These are phyloP conservation scores for Boletales sp. DNA, from an alignment of 768 basidiomycete genomes.

Conservation along the genomic window DNA sequence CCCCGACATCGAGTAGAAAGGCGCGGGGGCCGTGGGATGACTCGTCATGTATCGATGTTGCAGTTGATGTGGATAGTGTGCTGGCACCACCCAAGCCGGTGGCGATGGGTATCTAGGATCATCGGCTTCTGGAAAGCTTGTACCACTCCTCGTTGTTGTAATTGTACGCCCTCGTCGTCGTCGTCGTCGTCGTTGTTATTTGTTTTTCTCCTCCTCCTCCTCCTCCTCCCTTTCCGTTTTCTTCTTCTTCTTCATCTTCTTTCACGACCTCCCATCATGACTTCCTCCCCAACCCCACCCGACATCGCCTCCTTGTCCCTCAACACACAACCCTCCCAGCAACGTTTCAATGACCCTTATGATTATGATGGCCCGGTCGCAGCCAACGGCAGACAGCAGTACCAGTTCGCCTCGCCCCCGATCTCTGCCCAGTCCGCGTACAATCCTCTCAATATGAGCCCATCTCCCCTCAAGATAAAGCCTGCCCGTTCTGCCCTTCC, in stretches of 20 bases:
- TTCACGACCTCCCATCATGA: conserved; percentile 52
- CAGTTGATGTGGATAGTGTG: conserved; percentile 45
- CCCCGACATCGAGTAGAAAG: conserved; percentile 16
- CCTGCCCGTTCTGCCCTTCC: conserved; percentile 66
- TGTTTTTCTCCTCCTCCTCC: background rate
- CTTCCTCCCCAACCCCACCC: conserved; percentile 62
- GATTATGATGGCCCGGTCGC: conserved; percentile 67
- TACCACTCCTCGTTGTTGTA: background rate
- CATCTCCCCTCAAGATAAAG: conserved; percentile 76
- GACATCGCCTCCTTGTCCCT: conserved; percentile 78
- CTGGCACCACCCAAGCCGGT: conserved; percentile 46
- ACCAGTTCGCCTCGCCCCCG: conserved; percentile 62
- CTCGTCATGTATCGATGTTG: conserved; percentile 40
- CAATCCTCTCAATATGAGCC: conserved; percentile 52
- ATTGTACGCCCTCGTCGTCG: background rate
- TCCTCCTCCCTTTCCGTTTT: conserved; percentile 24
- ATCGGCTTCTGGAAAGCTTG: background rate
- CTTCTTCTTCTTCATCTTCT: conserved; percentile 25
- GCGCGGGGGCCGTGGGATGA: conserved; percentile 60
- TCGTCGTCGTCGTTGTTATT: too few relatives aligned
- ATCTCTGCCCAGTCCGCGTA: conserved; percentile 51
- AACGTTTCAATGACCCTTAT: conserved; percentile 84
- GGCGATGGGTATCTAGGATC: conserved; percentile 23
- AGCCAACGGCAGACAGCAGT: conserved; percentile 52
- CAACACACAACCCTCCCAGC: conserved; percentile 56